Evolutionary conservation across 1,284 basidiomycete species (phyloP).

Genomic region (Butyriboletus appendiculatus): DNA sequence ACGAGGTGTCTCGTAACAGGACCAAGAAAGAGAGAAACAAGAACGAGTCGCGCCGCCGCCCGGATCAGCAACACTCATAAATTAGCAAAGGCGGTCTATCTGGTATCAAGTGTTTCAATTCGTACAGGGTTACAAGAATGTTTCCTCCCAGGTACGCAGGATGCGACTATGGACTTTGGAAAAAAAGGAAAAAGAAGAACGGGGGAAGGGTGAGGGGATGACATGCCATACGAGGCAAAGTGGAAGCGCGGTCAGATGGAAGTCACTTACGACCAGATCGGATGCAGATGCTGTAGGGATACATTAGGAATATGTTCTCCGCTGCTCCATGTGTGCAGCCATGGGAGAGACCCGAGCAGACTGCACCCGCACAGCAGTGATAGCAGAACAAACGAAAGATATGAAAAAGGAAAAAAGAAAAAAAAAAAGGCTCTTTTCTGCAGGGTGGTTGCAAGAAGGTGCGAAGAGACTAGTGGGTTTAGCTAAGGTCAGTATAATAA

Average conservation of each 20-base stretch:
- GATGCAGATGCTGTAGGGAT: constrained; percentile 23
- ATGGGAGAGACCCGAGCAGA: constrained; percentile 21
- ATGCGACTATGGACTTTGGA: constrained; percentile 9
- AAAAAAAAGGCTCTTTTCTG: constrained; percentile 22
- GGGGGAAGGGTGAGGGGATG: constrained; percentile 1
- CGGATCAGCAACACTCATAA: constrained; percentile 13
- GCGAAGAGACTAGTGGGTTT: constrained; percentile 32
- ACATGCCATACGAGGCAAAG: constrained; percentile 13
- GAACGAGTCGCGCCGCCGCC: constrained; percentile 10
- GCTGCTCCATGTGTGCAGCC: constrained; percentile 17
- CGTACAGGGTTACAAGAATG: constrained; percentile 20
- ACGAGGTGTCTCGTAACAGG: constrained; percentile 12
- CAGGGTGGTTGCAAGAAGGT: constrained; percentile 32
- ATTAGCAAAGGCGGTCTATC: constrained; percentile 10
- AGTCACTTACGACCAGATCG: constrained; percentile 17
- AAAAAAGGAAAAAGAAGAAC: constrained; percentile 6
- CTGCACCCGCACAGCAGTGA: constrained; percentile 24
- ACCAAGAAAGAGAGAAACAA: background rate
- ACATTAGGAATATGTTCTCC: constrained; percentile 28
- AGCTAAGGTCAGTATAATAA: constrained; percentile 37
- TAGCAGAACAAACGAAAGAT: constrained; percentile 23
- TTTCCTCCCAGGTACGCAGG: constrained; percentile 8
- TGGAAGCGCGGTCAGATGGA: constrained; percentile 14
- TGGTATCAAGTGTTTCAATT: constrained; percentile 23
- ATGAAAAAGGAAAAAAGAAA: constrained; percentile 15